Evolutionary conservation across 106 monocot genomes (phyloP).

Genomic region (Phalaenopsis aphrodite): DNA sequence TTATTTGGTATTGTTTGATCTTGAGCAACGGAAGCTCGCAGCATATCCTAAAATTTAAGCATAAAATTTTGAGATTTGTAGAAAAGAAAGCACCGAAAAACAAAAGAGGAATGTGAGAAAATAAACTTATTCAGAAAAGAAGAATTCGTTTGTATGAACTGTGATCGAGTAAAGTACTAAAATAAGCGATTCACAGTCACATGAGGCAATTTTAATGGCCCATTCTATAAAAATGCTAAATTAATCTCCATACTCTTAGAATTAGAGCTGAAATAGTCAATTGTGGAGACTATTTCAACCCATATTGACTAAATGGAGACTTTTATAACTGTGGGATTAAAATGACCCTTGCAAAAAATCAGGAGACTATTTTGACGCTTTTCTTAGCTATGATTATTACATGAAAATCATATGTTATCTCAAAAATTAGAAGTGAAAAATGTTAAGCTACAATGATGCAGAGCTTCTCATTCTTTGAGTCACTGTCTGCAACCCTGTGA

Average conservation of each 20-base stretch:
- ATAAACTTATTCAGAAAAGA: neutral
- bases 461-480: too few relatives aligned
- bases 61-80: neutral
- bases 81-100: neutral
- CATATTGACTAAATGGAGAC: too few relatives aligned
- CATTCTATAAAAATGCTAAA: too few relatives aligned
- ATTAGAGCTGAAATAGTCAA: too few relatives aligned
- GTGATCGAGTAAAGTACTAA: neutral
- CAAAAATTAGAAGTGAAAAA: neutral
- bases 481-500: too few relatives aligned
- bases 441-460: neutral
- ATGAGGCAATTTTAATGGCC: too few relatives aligned
- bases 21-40: conserved; percentile 57
- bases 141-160: neutral
- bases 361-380: too few relatives aligned
- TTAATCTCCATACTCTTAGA: too few relatives aligned
- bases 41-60: conserved; percentile 65
- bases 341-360: too few relatives aligned
- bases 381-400: neutral
- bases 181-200: too few relatives aligned
- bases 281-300: too few relatives aligned
- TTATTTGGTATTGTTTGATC: conserved; percentile 23
- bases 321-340: too few relatives aligned
- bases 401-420: neutral
- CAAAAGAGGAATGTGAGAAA: neutral